Conservation (phyloP, 345 rosid genomes). For the Arabis hirsuta region DNA sequence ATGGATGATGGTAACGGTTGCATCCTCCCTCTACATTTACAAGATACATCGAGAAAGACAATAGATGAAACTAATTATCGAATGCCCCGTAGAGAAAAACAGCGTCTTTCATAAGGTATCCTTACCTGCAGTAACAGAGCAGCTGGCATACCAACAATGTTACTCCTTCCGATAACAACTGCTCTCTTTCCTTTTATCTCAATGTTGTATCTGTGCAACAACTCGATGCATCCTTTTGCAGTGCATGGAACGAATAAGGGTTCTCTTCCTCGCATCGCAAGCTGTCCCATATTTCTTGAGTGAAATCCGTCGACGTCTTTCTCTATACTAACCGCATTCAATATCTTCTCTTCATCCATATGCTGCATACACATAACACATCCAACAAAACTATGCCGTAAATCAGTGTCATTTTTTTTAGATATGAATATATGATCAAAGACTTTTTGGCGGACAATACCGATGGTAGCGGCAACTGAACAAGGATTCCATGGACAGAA, state of each 20-base stretch:
- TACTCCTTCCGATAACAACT: slow-evolving; percentile 87
- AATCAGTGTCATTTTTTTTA: too few species aligned
- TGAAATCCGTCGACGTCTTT: slow-evolving; percentile 95
- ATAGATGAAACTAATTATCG: too few species aligned
- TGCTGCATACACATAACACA: slow-evolving; percentile 51
- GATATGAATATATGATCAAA: not conserved
- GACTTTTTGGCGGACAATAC: slow-evolving; percentile 46
- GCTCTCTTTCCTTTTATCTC: slow-evolving; percentile 84
- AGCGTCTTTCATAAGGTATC: not conserved
- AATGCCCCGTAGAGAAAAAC: not conserved
- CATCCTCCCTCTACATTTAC: slow-evolving; percentile 69
- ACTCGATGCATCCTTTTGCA: slow-evolving; percentile 89
- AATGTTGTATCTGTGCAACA: slow-evolving; percentile 70
- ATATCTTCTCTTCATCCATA: slow-evolving; percentile 72
- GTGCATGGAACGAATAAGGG: slow-evolving; percentile 82
- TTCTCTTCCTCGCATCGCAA: slow-evolving; percentile 88
- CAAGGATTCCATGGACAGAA: slow-evolving; percentile 88
- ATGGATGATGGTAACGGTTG: slow-evolving; percentile 74
- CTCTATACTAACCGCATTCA: slow-evolving; percentile 74
- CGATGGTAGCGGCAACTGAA: slow-evolving; percentile 80
- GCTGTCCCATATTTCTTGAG: slow-evolving; percentile 78
- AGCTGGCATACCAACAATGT: slow-evolving; percentile 94
- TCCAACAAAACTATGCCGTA: too few species aligned
- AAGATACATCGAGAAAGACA: slow-evolving; percentile 19
- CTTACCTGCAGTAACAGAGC: slow-evolving; percentile 81